A percentile compares a stretch with the other conserved stretches of the same genome.
Conservation (phyloP, 345 rosid species). For the Moringa oleifera region DNA sequence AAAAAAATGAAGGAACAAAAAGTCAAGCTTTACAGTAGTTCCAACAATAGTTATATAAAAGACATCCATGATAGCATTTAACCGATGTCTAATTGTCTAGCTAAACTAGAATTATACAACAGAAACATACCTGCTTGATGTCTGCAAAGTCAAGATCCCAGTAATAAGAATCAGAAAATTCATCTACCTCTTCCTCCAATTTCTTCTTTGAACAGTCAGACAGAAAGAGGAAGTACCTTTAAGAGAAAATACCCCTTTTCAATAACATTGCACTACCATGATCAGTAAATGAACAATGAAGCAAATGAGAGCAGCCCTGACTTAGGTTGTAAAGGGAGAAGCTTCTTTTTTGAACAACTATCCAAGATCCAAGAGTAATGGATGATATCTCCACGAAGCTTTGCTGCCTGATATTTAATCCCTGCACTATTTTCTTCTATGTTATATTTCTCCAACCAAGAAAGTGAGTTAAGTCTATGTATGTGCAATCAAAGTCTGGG, state of each 20-base stretch:
- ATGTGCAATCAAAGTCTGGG: conserved; percentile 1
- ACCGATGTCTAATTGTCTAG: conserved; percentile 9
- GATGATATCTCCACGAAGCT: conserved; percentile 70
- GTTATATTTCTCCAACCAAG: conserved; percentile 1
- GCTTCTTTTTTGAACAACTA: conserved; percentile 70
- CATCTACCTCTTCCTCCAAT: conserved; percentile 81
- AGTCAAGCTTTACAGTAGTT: not conserved
- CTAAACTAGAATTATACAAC: conserved; percentile 1
- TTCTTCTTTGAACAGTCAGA: conserved; percentile 66
- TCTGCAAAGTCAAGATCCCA: conserved; percentile 75
- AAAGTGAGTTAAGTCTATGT: not conserved
- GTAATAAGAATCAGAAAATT: conserved; percentile 76
- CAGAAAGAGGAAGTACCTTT: conserved; percentile 81
- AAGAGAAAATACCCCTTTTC: conserved; percentile 12
- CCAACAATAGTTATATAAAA: not conserved
- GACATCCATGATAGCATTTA: not conserved
- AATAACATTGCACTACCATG: not conserved
- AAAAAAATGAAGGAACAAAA: conserved; percentile 6
- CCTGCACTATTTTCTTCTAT: conserved; percentile 42
- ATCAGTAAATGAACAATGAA: not conserved
- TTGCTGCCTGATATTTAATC: conserved; percentile 83
- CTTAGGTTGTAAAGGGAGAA: conserved; percentile 87
- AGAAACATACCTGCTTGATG: conserved; percentile 64
- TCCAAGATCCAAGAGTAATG: conserved; percentile 85
- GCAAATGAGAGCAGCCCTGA: conserved; percentile 26